Conservation (phyloP, 371 early-diverging fungal genomes). For the Mycotypha africana region DNA sequence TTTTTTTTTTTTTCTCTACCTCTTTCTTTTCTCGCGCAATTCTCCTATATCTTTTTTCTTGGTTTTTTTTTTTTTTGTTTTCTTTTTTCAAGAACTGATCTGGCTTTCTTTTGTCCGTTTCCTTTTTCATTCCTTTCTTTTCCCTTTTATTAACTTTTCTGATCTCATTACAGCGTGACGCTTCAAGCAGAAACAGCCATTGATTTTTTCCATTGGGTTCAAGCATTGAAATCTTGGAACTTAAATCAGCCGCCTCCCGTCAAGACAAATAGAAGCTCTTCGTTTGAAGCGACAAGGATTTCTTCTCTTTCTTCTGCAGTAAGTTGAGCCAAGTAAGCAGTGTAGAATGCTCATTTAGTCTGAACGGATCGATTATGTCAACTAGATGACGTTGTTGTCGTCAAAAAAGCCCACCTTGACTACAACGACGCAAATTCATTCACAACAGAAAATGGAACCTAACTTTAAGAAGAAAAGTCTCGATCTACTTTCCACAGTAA, state of each 20-base stretch:
- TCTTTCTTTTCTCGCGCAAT: no score
- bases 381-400: slow-evolving; percentile 3
- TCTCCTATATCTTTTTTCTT: no score
- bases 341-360: background rate
- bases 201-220: slow-evolving; percentile 25
- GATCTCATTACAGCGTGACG: slow-evolving; percentile 8
- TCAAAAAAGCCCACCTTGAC: slow-evolving; percentile 10
- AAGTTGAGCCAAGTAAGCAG: background rate
- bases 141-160: no score
- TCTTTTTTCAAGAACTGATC: no score
- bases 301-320: background rate
- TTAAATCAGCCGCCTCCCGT: slow-evolving; percentile 1
- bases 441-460: slow-evolving; percentile 1
- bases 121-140: no score
- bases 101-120: no score
- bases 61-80: no score
- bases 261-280: background rate
- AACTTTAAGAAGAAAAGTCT: slow-evolving; percentile 1
- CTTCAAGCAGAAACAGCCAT: slow-evolving; percentile 25
- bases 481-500: slow-evolving; percentile 1
- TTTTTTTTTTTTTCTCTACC: no score
- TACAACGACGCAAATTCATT: background rate
- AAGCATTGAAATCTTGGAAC: slow-evolving; percentile 20
- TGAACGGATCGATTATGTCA: background rate
- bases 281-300: background rate